These are phyloP conservation scores for Plectosphaerella plurivora DNA, from an alignment of 2,329 filamentous ascomycete species.

Conservation along the genomic window DNA sequence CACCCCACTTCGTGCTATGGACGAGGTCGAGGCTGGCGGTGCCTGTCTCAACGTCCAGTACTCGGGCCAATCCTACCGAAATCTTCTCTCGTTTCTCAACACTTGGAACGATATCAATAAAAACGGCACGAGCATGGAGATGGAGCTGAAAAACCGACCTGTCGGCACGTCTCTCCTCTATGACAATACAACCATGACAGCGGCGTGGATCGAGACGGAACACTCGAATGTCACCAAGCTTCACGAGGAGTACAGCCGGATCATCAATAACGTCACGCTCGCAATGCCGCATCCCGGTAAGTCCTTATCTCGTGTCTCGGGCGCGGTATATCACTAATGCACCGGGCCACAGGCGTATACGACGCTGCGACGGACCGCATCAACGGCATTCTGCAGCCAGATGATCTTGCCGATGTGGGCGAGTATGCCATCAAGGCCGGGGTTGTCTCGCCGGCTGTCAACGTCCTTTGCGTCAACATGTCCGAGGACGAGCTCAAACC, in stretches of 20 bases:
- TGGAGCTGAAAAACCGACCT: conserved; percentile 45
- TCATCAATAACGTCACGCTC: conserved; percentile 72
- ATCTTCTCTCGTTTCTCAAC: conserved; percentile 57
- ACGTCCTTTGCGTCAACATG: conserved; percentile 70
- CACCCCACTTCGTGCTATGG: conserved; percentile 50
- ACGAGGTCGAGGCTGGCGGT: conserved; percentile 31
- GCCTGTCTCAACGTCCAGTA: conserved; percentile 68
- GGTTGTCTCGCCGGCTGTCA: conserved; percentile 65
- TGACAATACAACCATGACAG: conserved; percentile 68
- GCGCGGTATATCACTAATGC: background rate
- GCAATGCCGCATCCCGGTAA: conserved; percentile 67
- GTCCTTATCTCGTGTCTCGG: background rate
- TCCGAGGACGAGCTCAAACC: conserved; percentile 53
- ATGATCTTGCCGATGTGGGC: conserved; percentile 59
- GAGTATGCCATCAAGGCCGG: conserved; percentile 65
- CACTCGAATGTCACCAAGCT: conserved; percentile 46
- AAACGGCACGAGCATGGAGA: conserved; percentile 34
- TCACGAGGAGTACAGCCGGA: conserved; percentile 44
- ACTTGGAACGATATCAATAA: conserved; percentile 47
- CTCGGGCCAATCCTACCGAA: conserved; percentile 66
- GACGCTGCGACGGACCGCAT: conserved; percentile 53
- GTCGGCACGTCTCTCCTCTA: conserved; percentile 58
- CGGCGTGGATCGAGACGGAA: conserved; percentile 61
- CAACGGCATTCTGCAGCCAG: conserved; percentile 68
- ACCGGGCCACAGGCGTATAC: conserved; percentile 44